These are phyloP conservation scores for Mucor circinelloides DNA, from an alignment of 371 early-diverging fungal genomes.

Conservation along the genomic window DNA sequence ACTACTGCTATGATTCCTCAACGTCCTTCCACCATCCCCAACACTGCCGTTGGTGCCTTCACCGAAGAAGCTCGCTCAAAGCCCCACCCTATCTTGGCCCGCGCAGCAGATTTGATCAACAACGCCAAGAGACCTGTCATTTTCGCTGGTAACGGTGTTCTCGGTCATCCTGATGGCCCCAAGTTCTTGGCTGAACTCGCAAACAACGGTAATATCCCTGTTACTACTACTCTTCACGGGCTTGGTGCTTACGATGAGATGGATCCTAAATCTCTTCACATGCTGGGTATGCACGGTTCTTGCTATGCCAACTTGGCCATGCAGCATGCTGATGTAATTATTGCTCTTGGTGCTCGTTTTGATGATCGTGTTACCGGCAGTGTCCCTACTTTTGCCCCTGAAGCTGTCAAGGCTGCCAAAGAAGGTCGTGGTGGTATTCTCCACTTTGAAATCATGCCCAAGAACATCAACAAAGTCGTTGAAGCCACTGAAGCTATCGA, in stretches of 20 bases:
- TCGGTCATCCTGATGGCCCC: slow-evolving; percentile 84
- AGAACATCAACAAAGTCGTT: slow-evolving; percentile 98
- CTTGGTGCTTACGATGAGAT: slow-evolving; percentile 92
- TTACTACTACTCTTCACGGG: slow-evolving; percentile 93
- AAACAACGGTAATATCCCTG: slow-evolving; percentile 88
- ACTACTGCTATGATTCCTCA: slow-evolving; percentile 69
- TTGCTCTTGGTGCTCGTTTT: slow-evolving; percentile 97
- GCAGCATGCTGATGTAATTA: slow-evolving; percentile 93
- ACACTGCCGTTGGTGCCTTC: slow-evolving; percentile 50
- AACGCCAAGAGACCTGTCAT: slow-evolving; percentile 90
- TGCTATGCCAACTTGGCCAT: slow-evolving; percentile 97
- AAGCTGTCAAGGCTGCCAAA: slow-evolving; percentile 84
- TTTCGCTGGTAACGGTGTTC: slow-evolving; percentile 93
- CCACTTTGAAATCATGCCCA: slow-evolving; percentile 98
- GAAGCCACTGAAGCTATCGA: slow-evolving; percentile 89
- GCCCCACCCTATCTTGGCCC: slow-evolving; percentile 53
- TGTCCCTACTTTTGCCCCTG: slow-evolving; percentile 86
- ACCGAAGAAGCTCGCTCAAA: slow-evolving; percentile 50
- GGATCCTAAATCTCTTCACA: slow-evolving; percentile 88
- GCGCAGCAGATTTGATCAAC: slow-evolving; percentile 86
- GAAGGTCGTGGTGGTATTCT: slow-evolving; percentile 94
- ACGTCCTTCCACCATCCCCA: slow-evolving; percentile 57
- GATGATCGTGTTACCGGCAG: slow-evolving; percentile 98
- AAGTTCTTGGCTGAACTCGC: slow-evolving; percentile 78
- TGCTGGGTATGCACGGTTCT: slow-evolving; percentile 98